Evolutionary conservation across 257 asterid genomes (phyloP).

Genomic region (Plectranthus barbatus): DNA sequence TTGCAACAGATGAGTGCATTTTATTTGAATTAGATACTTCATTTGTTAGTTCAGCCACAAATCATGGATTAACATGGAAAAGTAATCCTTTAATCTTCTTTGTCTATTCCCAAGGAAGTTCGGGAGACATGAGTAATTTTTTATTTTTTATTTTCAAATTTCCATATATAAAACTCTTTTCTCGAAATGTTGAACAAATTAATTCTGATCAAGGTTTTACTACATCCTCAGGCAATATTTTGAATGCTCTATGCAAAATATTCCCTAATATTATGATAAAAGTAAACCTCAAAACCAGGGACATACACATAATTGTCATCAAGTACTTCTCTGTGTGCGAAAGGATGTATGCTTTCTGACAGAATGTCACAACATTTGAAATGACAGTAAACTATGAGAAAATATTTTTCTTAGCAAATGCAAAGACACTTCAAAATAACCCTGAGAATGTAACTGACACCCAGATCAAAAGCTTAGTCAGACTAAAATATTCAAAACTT

Average conservation of each 20-base stretch:
- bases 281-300: no score
- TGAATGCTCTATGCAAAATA: neutral
- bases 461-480: neutral
- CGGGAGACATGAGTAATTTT: neutral
- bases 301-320: no score
- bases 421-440: neutral
- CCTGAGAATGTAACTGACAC: constrained; percentile 1
- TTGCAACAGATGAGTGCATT: no score
- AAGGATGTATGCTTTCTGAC: neutral
- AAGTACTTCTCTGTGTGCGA: neutral
- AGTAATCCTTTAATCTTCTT: neutral
- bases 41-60: neutral
- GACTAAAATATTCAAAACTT: constrained; percentile 23
- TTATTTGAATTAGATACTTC: neutral
- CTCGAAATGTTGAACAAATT: neutral
- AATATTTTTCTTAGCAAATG: neutral
- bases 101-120: neutral
- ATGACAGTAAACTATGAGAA: neutral
- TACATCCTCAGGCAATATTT: neutral
- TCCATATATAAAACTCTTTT: neutral
- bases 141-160: neutral
- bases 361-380: neutral
- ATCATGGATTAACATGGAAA: neutral
- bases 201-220: neutral
- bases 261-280: no score